Evolutionary conservation across 352 stramenopile species (phyloP).

Genomic region (Globisporangium yorkense): DNA sequence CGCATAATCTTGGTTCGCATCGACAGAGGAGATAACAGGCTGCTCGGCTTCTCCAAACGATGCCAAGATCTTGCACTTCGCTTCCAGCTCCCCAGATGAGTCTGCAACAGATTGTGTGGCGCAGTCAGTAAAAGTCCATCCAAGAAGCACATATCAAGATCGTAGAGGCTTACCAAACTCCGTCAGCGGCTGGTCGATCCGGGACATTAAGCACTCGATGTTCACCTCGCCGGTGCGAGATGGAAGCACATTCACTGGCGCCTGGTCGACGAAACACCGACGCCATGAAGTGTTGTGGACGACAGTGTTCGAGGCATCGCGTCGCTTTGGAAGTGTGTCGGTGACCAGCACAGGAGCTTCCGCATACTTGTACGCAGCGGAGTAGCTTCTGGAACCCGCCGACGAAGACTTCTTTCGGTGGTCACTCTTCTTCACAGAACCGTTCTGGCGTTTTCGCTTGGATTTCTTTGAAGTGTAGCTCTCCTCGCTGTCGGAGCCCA

Average conservation of each 20-base stretch:
- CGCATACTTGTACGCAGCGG: conserved; percentile 12
- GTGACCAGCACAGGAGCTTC: conserved; percentile 16
- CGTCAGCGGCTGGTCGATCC: conserved; percentile 26
- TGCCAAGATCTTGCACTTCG: conserved; percentile 38
- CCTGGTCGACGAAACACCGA: conserved; percentile 31
- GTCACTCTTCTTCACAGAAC: conserved; percentile 10
- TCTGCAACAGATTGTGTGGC: conserved; percentile 21
- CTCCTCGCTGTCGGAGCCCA: neutral
- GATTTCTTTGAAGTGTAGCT: neutral
- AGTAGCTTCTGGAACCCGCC: conserved; percentile 2
- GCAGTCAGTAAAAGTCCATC: neutral
- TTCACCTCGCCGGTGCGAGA: conserved; percentile 9
- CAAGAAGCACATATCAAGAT: neutral
- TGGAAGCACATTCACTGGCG: conserved; percentile 27
- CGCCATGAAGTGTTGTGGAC: conserved; percentile 44
- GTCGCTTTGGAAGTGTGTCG: conserved; percentile 22
- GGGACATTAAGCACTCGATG: conserved; percentile 16
- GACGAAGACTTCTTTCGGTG: conserved; percentile 10
- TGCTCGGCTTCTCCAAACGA: conserved; percentile 39
- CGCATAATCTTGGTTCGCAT: conserved; percentile 8
- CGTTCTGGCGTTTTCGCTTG: conserved; percentile 11
- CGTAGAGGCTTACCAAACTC: conserved; percentile 28
- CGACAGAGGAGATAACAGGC: conserved; percentile 19
- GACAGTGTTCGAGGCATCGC: conserved; percentile 30
- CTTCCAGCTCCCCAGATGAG: conserved; percentile 27